Conservation (phyloP, 2,329 filamentous ascomycete genomes). For the Acephala macrosclerotiorum region DNA sequence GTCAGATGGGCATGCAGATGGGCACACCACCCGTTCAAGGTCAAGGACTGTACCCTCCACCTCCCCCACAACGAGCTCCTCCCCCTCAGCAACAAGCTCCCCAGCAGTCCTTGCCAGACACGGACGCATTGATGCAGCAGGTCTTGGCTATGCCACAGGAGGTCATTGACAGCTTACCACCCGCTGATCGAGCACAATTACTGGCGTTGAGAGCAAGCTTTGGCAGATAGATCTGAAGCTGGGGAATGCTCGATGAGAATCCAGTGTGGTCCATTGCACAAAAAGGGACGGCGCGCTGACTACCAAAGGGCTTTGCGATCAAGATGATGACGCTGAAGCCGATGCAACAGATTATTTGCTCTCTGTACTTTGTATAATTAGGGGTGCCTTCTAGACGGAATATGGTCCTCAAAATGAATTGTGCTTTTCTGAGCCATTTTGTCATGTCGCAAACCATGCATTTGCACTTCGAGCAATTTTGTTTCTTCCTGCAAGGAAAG, state of each 20-base stretch:
- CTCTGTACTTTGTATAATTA: background rate
- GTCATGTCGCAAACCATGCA: no score
- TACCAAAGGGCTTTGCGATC: background rate
- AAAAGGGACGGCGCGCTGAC: background rate
- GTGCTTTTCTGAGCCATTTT: background rate
- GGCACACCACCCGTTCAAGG: conserved; percentile 55
- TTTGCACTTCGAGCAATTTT: no score
- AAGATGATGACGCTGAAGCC: background rate
- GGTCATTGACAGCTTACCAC: conserved; percentile 80
- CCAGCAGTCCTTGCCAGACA: conserved; percentile 58
- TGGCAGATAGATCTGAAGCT: conserved; percentile 28
- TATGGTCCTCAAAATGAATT: background rate
- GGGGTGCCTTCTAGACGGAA: background rate
- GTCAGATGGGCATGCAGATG: conserved; percentile 46
- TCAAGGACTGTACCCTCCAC: conserved; percentile 42
- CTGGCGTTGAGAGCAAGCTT: conserved; percentile 69
- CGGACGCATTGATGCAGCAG: conserved; percentile 79
- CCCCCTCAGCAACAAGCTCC: conserved; percentile 55
- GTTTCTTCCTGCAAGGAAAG: background rate
- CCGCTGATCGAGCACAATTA: conserved; percentile 79
- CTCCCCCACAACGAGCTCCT: conserved; percentile 32
- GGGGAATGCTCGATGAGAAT: no score
- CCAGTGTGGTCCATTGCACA: background rate
- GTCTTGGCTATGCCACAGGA: conserved; percentile 82
- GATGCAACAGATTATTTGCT: background rate